Percentiles rank a stretch among this genome's conserved stretches.
Conservation (phyloP, 345 rosid genomes). For the Gossypium australe region DNA sequence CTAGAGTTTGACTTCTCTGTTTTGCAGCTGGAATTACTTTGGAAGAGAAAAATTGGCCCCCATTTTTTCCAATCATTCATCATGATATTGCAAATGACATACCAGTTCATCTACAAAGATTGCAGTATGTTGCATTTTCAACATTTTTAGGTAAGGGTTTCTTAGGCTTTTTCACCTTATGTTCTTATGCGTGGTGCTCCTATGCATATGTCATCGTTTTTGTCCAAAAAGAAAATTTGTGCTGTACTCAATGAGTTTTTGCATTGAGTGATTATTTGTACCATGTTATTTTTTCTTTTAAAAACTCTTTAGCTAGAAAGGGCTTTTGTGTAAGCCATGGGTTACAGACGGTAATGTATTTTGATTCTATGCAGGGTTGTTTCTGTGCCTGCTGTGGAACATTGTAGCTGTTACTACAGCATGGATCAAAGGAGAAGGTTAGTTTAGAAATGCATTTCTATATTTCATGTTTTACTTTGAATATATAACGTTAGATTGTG, state of each 20-base stretch:
- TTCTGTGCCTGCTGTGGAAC: conserved; percentile 81
- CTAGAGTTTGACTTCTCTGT: conserved; percentile 6
- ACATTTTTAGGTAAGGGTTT: conserved; percentile 57
- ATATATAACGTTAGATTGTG: not conserved
- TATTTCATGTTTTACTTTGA: not conserved
- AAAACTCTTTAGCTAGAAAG: not conserved
- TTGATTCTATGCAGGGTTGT: conserved; percentile 55
- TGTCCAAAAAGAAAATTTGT: not conserved
- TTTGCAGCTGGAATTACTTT: conserved; percentile 64
- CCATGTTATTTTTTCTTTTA: not conserved
- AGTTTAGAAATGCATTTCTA: conserved; percentile 13
- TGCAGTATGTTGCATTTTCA: conserved; percentile 70
- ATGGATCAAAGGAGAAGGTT: conserved; percentile 86
- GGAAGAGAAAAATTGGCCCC: conserved; percentile 88
- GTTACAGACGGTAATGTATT: conserved; percentile 1
- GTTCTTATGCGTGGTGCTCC: not conserved
- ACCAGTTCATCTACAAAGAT: conserved; percentile 73
- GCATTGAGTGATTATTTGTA: not conserved
- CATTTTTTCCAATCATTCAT: conserved; percentile 76
- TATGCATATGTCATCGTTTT: not conserved
- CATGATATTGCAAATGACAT: conserved; percentile 85
- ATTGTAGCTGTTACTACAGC: conserved; percentile 70
- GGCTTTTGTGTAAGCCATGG: not conserved
- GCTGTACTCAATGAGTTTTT: not conserved
- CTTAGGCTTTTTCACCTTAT: not conserved